These are phyloP conservation scores for Penstemon eatonii DNA, from an alignment of 257 asterid genomes.

Conservation along the genomic window DNA sequence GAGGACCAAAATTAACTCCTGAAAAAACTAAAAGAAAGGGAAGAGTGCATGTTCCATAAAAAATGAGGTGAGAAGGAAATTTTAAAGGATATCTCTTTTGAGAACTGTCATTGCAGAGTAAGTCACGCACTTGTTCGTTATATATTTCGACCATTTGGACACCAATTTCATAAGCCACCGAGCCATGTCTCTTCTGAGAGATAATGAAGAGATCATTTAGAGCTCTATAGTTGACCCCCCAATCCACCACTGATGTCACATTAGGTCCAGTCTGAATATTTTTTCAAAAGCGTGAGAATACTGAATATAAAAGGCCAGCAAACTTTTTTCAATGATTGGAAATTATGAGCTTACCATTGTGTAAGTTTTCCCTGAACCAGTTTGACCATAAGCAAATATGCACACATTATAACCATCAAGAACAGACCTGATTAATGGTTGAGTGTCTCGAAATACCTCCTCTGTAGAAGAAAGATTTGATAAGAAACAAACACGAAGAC, in stretches of 20 bases:
- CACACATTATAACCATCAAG: constrained; percentile 95
- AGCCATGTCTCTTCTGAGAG: constrained; percentile 73
- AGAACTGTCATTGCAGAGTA: constrained; percentile 55
- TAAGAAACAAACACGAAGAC: constrained; percentile 10
- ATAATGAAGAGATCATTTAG: constrained; percentile 84
- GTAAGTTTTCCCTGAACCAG: constrained; percentile 95
- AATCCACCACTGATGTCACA: constrained; percentile 64
- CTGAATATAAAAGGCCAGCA: constrained; percentile 19
- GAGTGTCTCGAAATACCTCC: constrained; percentile 90
- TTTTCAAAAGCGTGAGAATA: constrained; percentile 26
- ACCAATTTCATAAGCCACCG: constrained; percentile 69
- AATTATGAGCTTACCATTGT: constrained; percentile 66
- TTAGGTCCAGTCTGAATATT: constrained; percentile 76
- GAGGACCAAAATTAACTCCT: constrained; percentile 1
- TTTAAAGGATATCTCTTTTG: constrained; percentile 86
- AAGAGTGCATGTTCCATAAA: constrained; percentile 22
- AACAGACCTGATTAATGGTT: constrained; percentile 85
- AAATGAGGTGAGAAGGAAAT: constrained; percentile 10
- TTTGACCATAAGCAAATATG: constrained; percentile 97
- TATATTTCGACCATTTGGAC: constrained; percentile 98
- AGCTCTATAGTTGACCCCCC: constrained; percentile 98
- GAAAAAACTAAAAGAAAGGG: constrained; percentile 17
- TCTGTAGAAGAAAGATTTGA: constrained; percentile 41
- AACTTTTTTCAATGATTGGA: constrained; percentile 1
- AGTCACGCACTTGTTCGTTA: constrained; percentile 94